Evolutionary conservation across 139 green algal genomes (phyloP).

Genomic region (Zygnema circumcarinatum): DNA sequence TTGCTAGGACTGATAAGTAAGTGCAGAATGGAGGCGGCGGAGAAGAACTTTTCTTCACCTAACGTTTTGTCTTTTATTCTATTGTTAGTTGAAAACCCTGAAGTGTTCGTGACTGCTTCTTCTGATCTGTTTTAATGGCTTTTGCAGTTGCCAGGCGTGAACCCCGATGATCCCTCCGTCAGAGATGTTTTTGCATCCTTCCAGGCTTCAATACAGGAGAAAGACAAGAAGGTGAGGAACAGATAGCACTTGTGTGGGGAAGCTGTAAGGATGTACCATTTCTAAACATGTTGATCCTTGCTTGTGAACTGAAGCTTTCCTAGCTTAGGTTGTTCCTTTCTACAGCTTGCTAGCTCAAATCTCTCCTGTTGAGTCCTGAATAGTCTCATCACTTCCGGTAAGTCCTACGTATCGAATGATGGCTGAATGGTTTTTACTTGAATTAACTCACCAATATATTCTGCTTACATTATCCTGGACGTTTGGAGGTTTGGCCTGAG

Average conservation of each 20-base stretch:
- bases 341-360: background rate
- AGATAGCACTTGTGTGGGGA: background rate
- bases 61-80: background rate
- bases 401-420: too few relatives aligned
- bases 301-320: background rate
- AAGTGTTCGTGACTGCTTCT: too few relatives aligned
- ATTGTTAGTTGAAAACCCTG: background rate
- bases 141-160: conserved; percentile 43
- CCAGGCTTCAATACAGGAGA: background rate
- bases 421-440: too few relatives aligned
- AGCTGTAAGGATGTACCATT: background rate
- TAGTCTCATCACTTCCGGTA: background rate
- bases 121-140: too few relatives aligned
- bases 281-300: background rate
- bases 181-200: conserved; percentile 40
- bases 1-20: too few relatives aligned
- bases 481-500: too few relatives aligned
- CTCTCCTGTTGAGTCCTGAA: too few relatives aligned
- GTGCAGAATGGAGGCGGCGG: too few relatives aligned
- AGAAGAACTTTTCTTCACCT: background rate
- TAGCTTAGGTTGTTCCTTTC: background rate
- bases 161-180: conserved; percentile 50
- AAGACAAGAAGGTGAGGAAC: background rate
- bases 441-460: too few relatives aligned
- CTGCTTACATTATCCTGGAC: too few relatives aligned